A percentile compares a stretch with the other conserved stretches of the same genome.
Conservation (phyloP, 1,284 basidiomycete genomes). For the Butyriboletus appendiculatus region DNA sequence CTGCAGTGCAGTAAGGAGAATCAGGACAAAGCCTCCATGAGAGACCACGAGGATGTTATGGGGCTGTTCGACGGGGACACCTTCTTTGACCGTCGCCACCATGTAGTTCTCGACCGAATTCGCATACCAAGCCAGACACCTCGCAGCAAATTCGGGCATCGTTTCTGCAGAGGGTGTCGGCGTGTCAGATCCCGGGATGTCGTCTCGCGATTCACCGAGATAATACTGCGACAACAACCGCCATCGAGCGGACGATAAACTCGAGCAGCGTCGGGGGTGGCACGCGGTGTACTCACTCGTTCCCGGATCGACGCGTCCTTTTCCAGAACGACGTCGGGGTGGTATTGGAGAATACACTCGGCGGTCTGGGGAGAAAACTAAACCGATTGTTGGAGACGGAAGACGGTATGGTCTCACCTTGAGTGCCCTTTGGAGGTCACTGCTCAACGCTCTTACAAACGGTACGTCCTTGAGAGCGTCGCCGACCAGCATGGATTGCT, state of each 20-base stretch:
- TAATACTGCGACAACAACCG: slow-evolving; percentile 37
- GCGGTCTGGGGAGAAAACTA: slow-evolving; percentile 51
- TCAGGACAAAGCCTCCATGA: slow-evolving; percentile 62
- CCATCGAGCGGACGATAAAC: background rate
- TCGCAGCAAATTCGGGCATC: slow-evolving; percentile 40
- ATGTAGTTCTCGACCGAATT: slow-evolving; percentile 42
- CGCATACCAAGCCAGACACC: slow-evolving; percentile 62
- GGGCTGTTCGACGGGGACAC: slow-evolving; percentile 14
- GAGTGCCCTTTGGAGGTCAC: slow-evolving; percentile 61
- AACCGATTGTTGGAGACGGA: background rate
- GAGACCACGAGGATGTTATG: slow-evolving; percentile 52
- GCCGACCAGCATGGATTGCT: slow-evolving; percentile 36
- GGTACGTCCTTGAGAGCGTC: slow-evolving; percentile 27
- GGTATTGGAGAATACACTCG: slow-evolving; percentile 52
- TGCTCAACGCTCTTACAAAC: slow-evolving; percentile 56
- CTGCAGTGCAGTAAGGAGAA: slow-evolving; percentile 48
- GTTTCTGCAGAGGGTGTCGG: slow-evolving; percentile 37
- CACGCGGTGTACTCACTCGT: slow-evolving; percentile 42
- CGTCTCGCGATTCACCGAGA: slow-evolving; percentile 61
- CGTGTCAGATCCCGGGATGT: slow-evolving; percentile 16
- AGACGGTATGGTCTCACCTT: slow-evolving; percentile 42
- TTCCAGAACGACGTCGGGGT: slow-evolving; percentile 45
- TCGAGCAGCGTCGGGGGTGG: background rate
- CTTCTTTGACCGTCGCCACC: slow-evolving; percentile 20
- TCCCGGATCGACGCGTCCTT: slow-evolving; percentile 53